These are phyloP conservation scores for Apiotrichum laibachii DNA, from an alignment of 1,284 basidiomycete species.

Conservation along the genomic window DNA sequence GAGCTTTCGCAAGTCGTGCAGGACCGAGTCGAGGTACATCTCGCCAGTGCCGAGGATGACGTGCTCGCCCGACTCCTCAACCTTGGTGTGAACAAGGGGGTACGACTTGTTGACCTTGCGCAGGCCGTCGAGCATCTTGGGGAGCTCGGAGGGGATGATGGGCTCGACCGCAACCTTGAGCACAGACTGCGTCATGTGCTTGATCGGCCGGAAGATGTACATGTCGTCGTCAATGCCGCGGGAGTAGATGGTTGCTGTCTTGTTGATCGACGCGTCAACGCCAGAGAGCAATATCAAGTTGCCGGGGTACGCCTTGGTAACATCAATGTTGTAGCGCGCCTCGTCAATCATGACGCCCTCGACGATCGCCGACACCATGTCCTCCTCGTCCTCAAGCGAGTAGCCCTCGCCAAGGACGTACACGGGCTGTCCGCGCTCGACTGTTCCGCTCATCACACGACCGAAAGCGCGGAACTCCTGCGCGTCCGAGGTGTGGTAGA, in stretches of 20 bases:
- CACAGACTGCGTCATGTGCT: constrained; percentile 95
- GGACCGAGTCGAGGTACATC: constrained; percentile 91
- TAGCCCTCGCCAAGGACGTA: constrained; percentile 98
- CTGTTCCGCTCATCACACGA: constrained; percentile 86
- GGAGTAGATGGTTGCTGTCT: constrained; percentile 85
- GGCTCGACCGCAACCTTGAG: constrained; percentile 98
- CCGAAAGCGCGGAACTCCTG: constrained; percentile 94
- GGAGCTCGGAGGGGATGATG: constrained; percentile 92
- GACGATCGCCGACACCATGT: constrained; percentile 83
- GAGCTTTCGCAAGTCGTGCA: constrained; percentile 89
- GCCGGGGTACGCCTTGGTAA: constrained; percentile 83
- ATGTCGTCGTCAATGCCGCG: constrained; percentile 70
- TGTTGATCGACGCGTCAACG: constrained; percentile 89
- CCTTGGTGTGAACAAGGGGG: constrained; percentile 88
- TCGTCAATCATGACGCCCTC: constrained; percentile 88
- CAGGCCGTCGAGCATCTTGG: constrained; percentile 96
- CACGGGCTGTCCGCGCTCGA: constrained; percentile 75
- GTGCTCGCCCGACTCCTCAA: constrained; percentile 98
- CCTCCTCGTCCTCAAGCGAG: constrained; percentile 96
- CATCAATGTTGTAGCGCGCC: constrained; percentile 85
- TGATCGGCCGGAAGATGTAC: constrained; percentile 90
- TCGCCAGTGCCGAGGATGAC: constrained; percentile 96
- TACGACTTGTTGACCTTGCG: constrained; percentile 98
- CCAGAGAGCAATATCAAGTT: constrained; percentile 90
- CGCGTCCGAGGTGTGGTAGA: constrained; percentile 94